A percentile compares a stretch with the other conserved stretches of the same genome.
Evolutionary conservation across 306 rosid genomes (phyloP).

Genomic region (Inga leiocalycina): DNA sequence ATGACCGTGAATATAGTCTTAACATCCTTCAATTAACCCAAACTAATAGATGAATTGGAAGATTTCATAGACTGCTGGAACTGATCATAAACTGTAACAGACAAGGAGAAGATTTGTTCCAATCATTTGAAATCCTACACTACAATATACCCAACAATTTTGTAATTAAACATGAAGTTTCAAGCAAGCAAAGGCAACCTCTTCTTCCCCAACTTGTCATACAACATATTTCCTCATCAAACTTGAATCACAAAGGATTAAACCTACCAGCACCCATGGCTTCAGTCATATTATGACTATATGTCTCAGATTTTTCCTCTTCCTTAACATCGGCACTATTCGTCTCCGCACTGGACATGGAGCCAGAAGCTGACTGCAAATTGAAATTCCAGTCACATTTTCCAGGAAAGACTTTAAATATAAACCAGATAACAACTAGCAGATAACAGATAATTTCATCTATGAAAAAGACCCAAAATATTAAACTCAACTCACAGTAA

Average conservation of each 20-base stretch:
- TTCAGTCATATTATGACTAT: constrained; percentile 80
- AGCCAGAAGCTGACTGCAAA: constrained; percentile 76
- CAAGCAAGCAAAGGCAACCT: constrained; percentile 19
- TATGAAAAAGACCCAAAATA: background rate
- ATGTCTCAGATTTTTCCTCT: constrained; percentile 79
- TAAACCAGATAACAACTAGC: constrained; percentile 2
- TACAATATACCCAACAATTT: constrained; percentile 3
- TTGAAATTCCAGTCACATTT: constrained; percentile 18
- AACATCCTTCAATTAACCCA: constrained; percentile 26
- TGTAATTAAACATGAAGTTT: constrained; percentile 15
- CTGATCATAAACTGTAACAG: constrained; percentile 12
- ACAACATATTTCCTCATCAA: constrained; percentile 14
- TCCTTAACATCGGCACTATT: constrained; percentile 45
- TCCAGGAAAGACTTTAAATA: constrained; percentile 1
- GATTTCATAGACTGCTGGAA: constrained; percentile 24
- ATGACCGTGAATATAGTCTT: constrained; percentile 4
- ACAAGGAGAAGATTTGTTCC: background rate
- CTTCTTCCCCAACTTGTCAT: constrained; percentile 13
- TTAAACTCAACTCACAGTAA: constrained; percentile 5
- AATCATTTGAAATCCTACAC: constrained; percentile 9
- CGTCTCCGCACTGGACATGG: constrained; percentile 62
- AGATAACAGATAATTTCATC: background rate
- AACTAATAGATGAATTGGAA: constrained; percentile 14
- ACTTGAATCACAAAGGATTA: constrained; percentile 23
- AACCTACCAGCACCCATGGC: constrained; percentile 99